Percentiles rank a stretch among this genome's conserved stretches.
These are phyloP conservation scores for Neostapfia colusana DNA, from an alignment of 176 grass and related monocot species.

Conservation along the genomic window DNA sequence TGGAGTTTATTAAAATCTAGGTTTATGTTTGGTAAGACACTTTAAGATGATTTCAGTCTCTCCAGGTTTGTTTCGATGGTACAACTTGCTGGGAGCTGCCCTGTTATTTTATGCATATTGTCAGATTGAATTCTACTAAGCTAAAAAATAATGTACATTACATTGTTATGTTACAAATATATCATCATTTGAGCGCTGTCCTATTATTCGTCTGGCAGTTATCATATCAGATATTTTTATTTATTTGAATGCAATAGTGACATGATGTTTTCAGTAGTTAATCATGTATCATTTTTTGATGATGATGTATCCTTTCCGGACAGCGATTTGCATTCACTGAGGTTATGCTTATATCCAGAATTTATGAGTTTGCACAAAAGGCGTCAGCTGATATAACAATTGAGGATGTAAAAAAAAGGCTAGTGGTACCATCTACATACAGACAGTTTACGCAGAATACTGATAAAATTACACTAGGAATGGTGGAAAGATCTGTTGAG, in stretches of 20 bases:
- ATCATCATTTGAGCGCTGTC: neutral
- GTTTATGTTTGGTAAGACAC: neutral
- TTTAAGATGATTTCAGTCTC: constrained; percentile 9
- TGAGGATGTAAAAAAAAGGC: constrained; percentile 52
- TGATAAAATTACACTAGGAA: constrained; percentile 56
- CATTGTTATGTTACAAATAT: neutral
- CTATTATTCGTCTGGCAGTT: constrained; percentile 14
- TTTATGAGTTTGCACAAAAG: constrained; percentile 41
- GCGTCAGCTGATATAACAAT: constrained; percentile 47
- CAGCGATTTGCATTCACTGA: constrained; percentile 13
- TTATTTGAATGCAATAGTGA: neutral
- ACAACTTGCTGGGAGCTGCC: neutral
- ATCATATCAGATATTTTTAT: constrained; percentile 17
- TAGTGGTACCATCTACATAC: constrained; percentile 53
- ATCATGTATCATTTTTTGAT: constrained; percentile 1
- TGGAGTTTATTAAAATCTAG: neutral
- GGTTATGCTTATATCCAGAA: constrained; percentile 43
- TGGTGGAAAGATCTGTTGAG: constrained; percentile 68
- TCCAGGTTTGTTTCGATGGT: constrained; percentile 14
- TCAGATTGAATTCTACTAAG: neutral
- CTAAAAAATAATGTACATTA: neutral
- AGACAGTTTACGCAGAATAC: constrained; percentile 16
- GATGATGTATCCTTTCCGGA: neutral
- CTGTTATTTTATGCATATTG: constrained; percentile 7
- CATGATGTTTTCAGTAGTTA: constrained; percentile 14